These are phyloP conservation scores for Sarocladium kiliense DNA, from an alignment of 2,329 filamentous ascomycete genomes.

Conservation along the genomic window DNA sequence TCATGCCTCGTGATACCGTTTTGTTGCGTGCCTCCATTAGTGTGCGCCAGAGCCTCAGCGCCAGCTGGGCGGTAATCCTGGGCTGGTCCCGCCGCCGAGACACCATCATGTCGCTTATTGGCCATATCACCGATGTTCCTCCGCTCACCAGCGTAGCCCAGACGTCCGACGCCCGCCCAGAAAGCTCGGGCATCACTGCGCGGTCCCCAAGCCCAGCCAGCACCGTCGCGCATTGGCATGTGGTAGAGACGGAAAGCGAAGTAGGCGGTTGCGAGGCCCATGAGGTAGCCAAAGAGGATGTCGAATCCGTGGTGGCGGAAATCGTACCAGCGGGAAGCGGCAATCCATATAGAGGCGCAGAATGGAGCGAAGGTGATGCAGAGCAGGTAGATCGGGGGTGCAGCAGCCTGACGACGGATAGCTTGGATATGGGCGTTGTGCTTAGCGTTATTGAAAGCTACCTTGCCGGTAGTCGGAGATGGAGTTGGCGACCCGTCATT, in stretches of 20 bases:
- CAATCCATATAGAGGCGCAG: constrained; percentile 71
- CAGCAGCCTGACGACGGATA: constrained; percentile 66
- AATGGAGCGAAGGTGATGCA: constrained; percentile 66
- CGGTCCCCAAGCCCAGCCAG: constrained; percentile 86
- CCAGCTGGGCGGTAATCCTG: constrained; percentile 1
- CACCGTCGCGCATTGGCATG: constrained; percentile 65
- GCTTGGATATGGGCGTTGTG: constrained; percentile 29
- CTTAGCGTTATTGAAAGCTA: constrained; percentile 15
- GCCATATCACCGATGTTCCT: constrained; percentile 18
- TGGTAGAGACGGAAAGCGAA: constrained; percentile 85
- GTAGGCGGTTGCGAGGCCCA: constrained; percentile 67
- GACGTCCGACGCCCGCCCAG: constrained; percentile 65
- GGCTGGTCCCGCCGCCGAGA: constrained; percentile 1
- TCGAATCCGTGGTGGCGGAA: constrained; percentile 92
- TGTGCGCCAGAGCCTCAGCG: neutral
- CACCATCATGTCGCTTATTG: constrained; percentile 16
- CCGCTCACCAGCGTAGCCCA: constrained; percentile 45
- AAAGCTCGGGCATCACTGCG: constrained; percentile 69
- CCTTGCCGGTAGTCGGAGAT: constrained; percentile 22
- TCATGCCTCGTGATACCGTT: neutral
- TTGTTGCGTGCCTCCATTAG: neutral
- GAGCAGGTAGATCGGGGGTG: constrained; percentile 76
- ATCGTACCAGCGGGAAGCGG: constrained; percentile 81
- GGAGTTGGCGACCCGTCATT: constrained; percentile 17
- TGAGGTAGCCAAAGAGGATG: constrained; percentile 75